Conservation (phyloP, 768 basidiomycete genomes). For the Macrolepiota albuminosa region DNA sequence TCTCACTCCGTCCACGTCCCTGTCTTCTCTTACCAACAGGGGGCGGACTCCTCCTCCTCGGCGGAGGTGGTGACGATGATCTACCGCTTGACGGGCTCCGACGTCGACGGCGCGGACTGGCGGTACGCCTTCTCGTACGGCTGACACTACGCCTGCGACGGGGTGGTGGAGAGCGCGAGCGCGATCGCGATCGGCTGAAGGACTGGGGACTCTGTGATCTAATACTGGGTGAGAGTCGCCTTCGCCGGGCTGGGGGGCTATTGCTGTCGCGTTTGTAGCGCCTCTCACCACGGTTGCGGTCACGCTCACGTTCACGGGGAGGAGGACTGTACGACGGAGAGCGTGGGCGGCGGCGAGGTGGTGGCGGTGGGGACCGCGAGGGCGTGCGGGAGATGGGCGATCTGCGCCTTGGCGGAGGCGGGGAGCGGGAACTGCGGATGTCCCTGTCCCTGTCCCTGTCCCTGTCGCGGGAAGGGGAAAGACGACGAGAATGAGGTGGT, state of each 20-base stretch:
- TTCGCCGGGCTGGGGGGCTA: slow-evolving; percentile 49
- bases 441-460: slow-evolving; percentile 11
- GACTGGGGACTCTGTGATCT: slow-evolving; percentile 26
- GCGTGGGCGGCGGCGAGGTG: slow-evolving; percentile 32
- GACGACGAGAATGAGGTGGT: slow-evolving; percentile 33
- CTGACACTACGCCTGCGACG: slow-evolving; percentile 41
- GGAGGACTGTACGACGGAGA: slow-evolving; percentile 50
- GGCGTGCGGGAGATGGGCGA: slow-evolving; percentile 40
- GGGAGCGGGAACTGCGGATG: slow-evolving; percentile 34
- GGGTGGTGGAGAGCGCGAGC: slow-evolving; percentile 28
- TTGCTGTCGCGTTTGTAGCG: slow-evolving; percentile 40
- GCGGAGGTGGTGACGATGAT: slow-evolving; percentile 27
- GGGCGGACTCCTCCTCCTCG: slow-evolving; percentile 26
- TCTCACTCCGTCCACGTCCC: slow-evolving; percentile 13
- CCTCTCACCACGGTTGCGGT: slow-evolving; percentile 16
- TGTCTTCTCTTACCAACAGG: slow-evolving; percentile 11
- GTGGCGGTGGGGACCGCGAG: slow-evolving; percentile 34
- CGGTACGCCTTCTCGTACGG: slow-evolving; percentile 31
- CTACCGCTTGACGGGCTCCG: slow-evolving; percentile 27
- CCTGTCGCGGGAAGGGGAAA: slow-evolving; percentile 30
- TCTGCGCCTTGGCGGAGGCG: slow-evolving; percentile 28
- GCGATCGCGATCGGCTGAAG: slow-evolving; percentile 35
- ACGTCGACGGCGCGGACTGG: slow-evolving; percentile 19
- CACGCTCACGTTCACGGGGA: slow-evolving; percentile 29
- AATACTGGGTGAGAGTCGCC: slow-evolving; percentile 33